A percentile compares a stretch with the other conserved stretches of the same genome.
Conservation (phyloP, 75 land plant genomes). For the Picea glauca region DNA sequence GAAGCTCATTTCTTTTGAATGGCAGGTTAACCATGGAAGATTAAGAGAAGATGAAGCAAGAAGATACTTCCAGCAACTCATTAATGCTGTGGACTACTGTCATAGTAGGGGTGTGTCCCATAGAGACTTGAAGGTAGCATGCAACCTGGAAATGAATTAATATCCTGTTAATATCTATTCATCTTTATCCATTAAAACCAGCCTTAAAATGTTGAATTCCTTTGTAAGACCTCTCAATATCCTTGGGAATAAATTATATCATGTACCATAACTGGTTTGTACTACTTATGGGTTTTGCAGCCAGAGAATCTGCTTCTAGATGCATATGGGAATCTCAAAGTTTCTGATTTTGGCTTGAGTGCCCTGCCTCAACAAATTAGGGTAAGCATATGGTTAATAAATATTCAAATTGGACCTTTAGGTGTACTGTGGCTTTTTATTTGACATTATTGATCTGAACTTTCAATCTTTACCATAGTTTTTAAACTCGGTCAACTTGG, state of each 20-base stretch:
- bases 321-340: constrained; percentile 55
- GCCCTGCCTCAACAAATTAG: constrained; percentile 62
- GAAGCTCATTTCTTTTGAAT: background rate
- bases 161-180: background rate
- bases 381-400: constrained; percentile 23
- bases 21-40: constrained; percentile 29
- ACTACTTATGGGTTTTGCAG: constrained; percentile 30
- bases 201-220: background rate
- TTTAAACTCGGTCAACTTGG: no score
- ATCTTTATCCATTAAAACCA: background rate
- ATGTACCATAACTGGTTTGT: background rate
- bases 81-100: constrained; percentile 44
- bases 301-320: constrained; percentile 76
- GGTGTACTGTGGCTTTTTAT: no score
- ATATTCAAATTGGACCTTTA: no score
- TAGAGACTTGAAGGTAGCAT: constrained; percentile 36
- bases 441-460: no score
- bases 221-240: background rate
- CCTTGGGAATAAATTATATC: background rate
- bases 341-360: constrained; percentile 83
- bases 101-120: constrained; percentile 52
- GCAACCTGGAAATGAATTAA: background rate
- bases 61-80: constrained; percentile 40
- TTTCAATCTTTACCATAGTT: no score
- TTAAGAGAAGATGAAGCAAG: constrained; percentile 41